Base-by-base conservation (phyloP, 306 rosid species). In the Rosa chinensis region DNA sequence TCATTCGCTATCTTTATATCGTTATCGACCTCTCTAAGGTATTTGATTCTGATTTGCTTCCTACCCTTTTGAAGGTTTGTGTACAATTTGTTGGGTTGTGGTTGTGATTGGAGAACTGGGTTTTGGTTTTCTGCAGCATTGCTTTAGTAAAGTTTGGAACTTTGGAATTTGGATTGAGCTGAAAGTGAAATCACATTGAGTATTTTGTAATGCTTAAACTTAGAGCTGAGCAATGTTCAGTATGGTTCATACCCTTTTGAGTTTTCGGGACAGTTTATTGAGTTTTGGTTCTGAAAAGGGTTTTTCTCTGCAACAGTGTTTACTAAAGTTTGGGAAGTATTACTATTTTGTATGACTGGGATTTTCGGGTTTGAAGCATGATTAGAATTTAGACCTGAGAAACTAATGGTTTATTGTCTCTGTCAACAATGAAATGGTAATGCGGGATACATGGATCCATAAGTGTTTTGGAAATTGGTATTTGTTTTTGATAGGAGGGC, bases 21-120 rank as follows among this genome's bases (percentile, higher is more conserved):
- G 83, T 92, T 44, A 86, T 90, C 66, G 99, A 95, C 82, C 83
- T 92, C 77, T 92, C 99, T 49, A 92, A 85, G 97, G 99, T 95
- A 78, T 66, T n/a, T n/a, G 32, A 11, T 58, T 58, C 14, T 21
- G 63, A 62, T 79, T 48, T 37, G 63, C 58, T 79, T 8, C 9
- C 39, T 42, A 58, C 72, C 76, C 49, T 72, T 70, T 49, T 72
- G 39, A 20, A 43, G 45, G 45, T 43, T 43, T 43, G 45, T 43
- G 8, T 5, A 43, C 45, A 43, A 1, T 43, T 1, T 43, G 45
- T 44, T 44, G 47, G 10, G 47, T 44, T 44, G 1, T 44, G 11
- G 47, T 44, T 44, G 47, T 44, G 11, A 44, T 44, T 44, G 11
- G 47, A 44, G 47, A 44, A 44, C 5, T 44, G 47, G 47, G 47